Evolutionary conservation across 2,329 filamentous ascomycete species (phyloP).

Genomic region (Chrysoporthe austroafricana): DNA sequence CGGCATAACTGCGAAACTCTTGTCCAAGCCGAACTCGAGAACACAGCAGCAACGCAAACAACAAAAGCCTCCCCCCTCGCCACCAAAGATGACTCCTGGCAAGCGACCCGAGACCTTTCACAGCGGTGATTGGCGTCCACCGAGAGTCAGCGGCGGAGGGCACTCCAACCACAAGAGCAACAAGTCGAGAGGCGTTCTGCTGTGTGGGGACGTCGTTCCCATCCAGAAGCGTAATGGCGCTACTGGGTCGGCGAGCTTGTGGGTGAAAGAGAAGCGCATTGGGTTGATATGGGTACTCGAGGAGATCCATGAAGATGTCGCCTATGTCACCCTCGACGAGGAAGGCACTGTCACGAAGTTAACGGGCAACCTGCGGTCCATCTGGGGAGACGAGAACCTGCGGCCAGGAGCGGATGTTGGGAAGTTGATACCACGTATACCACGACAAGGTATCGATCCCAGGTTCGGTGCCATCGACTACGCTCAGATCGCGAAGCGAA

Average conservation of each 20-base stretch:
- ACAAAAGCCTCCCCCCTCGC: constrained; percentile 31
- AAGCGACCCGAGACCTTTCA: constrained; percentile 66
- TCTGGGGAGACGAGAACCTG: constrained; percentile 78
- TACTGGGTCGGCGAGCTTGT: constrained; percentile 89
- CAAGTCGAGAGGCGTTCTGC: constrained; percentile 73
- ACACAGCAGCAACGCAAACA: constrained; percentile 40
- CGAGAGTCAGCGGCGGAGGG: constrained; percentile 51
- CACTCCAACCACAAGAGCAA: constrained; percentile 68
- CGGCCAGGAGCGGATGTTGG: constrained; percentile 74
- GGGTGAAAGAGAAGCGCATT: constrained; percentile 96
- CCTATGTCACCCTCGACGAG: constrained; percentile 75
- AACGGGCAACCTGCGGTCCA: constrained; percentile 76
- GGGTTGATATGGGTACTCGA: constrained; percentile 97
- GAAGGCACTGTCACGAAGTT: constrained; percentile 73
- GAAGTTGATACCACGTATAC: constrained; percentile 79
- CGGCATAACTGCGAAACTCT: constrained; percentile 83
- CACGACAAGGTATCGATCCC: constrained; percentile 72
- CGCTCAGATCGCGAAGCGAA: constrained; percentile 70
- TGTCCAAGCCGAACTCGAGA: constrained; percentile 77
- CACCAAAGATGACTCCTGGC: constrained; percentile 56
- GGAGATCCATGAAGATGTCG: constrained; percentile 94
- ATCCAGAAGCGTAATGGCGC: constrained; percentile 95
- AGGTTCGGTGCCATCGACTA: constrained; percentile 78
- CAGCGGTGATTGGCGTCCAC: constrained; percentile 57
- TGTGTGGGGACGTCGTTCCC: constrained; percentile 97